Conservation (phyloP, 306 rosid species). For the Lathyrus sativus region DNA sequence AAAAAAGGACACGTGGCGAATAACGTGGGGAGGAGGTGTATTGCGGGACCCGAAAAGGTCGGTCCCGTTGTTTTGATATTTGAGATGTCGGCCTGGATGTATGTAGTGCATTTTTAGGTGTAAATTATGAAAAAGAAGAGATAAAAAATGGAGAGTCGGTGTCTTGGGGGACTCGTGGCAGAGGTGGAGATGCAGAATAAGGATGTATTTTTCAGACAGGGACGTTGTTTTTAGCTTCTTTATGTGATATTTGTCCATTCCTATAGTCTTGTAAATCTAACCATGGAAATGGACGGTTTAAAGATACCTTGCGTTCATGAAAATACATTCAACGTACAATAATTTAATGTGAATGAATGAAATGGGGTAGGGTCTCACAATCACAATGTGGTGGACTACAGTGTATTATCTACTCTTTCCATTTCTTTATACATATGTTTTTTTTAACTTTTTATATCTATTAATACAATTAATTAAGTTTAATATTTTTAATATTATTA, state of each 20-base stretch:
- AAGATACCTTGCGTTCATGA: not conserved
- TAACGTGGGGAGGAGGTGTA: slow-evolving; percentile 29
- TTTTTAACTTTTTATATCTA: too few species aligned
- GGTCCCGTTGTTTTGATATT: not conserved
- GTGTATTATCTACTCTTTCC: too few species aligned
- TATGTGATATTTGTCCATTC: slow-evolving; percentile 3
- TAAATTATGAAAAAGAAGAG: not conserved
- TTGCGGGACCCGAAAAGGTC: slow-evolving; percentile 13
- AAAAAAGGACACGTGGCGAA: slow-evolving; percentile 16
- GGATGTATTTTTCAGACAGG: not conserved
- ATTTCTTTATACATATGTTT: too few species aligned
- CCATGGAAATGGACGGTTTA: not conserved
- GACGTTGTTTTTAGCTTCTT: slow-evolving; percentile 24
- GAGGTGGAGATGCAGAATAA: not conserved
- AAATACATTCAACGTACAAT: not conserved
- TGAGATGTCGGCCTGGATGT: slow-evolving; percentile 7
- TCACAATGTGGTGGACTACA: too few species aligned
- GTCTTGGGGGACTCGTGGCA: slow-evolving; percentile 19
- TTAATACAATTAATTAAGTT: too few species aligned
- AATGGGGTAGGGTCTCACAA: too few species aligned
- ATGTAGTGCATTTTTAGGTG: not conserved
- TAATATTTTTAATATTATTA: too few species aligned
- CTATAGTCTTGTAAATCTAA: not conserved
- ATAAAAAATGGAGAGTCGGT: slow-evolving; percentile 9
- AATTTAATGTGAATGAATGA: too few species aligned